Evolutionary conservation across 257 asterid genomes (phyloP).

Genomic region (Galeopsis tetrahit): DNA sequence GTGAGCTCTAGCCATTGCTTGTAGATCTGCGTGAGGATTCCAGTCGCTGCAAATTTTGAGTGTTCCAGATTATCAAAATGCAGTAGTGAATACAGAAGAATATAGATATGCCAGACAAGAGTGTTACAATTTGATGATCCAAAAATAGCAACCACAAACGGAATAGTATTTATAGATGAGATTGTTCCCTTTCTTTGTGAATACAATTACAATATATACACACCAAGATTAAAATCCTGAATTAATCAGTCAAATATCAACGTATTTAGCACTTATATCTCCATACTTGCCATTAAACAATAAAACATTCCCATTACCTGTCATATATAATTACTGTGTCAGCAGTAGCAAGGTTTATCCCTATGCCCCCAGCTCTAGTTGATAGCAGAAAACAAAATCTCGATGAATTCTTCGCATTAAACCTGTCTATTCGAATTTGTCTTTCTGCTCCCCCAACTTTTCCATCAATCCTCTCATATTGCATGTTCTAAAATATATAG

Average conservation of each 20-base stretch:
- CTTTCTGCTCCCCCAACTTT: slow-evolving; percentile 97
- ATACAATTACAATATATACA: background rate
- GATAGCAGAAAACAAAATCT: slow-evolving; percentile 97
- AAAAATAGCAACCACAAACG: slow-evolving; percentile 39
- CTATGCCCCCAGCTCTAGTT: slow-evolving; percentile 98
- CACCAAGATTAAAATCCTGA: background rate
- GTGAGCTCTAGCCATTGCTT: slow-evolving; percentile 99
- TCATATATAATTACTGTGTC: slow-evolving; percentile 96
- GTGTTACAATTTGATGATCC: background rate
- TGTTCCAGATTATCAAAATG: slow-evolving; percentile 25
- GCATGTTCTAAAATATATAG: slow-evolving; percentile 79
- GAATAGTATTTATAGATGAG: background rate
- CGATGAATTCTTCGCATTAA: slow-evolving; percentile 91
- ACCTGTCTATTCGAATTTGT: slow-evolving; percentile 94
- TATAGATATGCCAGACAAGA: background rate
- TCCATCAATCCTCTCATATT: slow-evolving; percentile 94
- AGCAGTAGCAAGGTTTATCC: slow-evolving; percentile 99
- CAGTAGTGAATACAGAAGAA: slow-evolving; percentile 10
- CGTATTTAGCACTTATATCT: background rate
- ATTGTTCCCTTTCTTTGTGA: background rate
- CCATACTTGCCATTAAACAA: slow-evolving; percentile 35
- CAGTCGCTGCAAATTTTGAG: slow-evolving; percentile 77
- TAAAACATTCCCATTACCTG: slow-evolving; percentile 73
- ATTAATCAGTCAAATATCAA: background rate
- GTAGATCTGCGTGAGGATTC: slow-evolving; percentile 99